Evolutionary conservation across 2,329 filamentous ascomycete species (phyloP).

Genomic region (Ceratocystis variospora): DNA sequence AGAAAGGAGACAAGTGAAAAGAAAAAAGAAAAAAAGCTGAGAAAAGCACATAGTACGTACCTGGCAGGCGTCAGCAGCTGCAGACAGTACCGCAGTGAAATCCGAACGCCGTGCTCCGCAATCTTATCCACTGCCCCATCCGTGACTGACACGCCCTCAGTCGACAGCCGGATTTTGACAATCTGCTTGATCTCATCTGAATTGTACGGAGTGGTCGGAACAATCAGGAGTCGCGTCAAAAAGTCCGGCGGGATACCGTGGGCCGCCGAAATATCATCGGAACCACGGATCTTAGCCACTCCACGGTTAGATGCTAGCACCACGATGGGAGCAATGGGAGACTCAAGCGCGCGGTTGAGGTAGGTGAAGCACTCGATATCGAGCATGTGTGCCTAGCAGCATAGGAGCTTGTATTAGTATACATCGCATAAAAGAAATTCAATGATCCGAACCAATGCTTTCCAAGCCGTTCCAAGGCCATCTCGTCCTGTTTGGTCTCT

Average conservation of each 20-base stretch:
- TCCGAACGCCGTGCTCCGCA: slow-evolving; percentile 70
- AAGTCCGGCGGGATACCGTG: slow-evolving; percentile 94
- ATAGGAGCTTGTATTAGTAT: neutral
- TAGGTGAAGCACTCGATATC: slow-evolving; percentile 99
- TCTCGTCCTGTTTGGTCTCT: slow-evolving; percentile 19
- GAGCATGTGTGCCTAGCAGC: slow-evolving; percentile 75
- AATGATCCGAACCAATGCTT: neutral
- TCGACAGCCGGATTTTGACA: slow-evolving; percentile 68
- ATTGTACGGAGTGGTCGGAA: slow-evolving; percentile 83
- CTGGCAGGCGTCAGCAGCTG: slow-evolving; percentile 79
- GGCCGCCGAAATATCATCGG: slow-evolving; percentile 65
- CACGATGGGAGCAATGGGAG: slow-evolving; percentile 86
- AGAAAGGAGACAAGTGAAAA: slow-evolving; percentile 14
- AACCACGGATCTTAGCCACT: slow-evolving; percentile 82
- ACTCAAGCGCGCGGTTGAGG: slow-evolving; percentile 94
- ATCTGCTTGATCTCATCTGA: slow-evolving; percentile 86
- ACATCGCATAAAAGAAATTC: neutral
- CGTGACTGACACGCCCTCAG: slow-evolving; percentile 64
- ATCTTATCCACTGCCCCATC: slow-evolving; percentile 80
- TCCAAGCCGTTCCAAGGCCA: neutral
- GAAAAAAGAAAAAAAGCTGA: slow-evolving; percentile 11
- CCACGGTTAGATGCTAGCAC: slow-evolving; percentile 95
- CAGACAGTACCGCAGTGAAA: slow-evolving; percentile 83
- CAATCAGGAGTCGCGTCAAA: slow-evolving; percentile 82
- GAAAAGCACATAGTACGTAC: slow-evolving; percentile 29